Conservation (phyloP, 345 rosid species). For the Acer campestre region DNA sequence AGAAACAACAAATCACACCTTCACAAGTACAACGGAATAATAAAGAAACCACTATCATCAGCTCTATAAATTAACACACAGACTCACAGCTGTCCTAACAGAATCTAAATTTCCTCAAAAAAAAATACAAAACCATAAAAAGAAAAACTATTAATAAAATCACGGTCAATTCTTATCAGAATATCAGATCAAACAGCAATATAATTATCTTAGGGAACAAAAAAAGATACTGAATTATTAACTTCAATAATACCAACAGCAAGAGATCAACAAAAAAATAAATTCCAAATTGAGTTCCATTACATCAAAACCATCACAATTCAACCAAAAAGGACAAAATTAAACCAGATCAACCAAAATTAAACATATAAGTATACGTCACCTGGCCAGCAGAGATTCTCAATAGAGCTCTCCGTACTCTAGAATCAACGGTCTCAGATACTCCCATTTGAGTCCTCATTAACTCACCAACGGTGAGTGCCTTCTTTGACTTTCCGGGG, state of each 20-base stretch:
- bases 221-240: neutral
- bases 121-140: neutral
- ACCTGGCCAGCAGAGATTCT: conserved; percentile 93
- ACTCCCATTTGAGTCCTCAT: conserved; percentile 92
- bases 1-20: conserved; percentile 12
- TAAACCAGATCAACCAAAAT: conserved; percentile 28
- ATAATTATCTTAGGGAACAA: neutral
- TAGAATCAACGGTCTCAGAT: conserved; percentile 74
- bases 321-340: neutral
- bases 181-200: conserved; percentile 8
- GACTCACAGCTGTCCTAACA: neutral
- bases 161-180: neutral
- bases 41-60: neutral
- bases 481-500: conserved; percentile 54
- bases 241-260: neutral
- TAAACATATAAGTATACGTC: neutral
- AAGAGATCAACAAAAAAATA: neutral
- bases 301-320: conserved; percentile 6
- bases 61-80: neutral
- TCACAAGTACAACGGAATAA: neutral
- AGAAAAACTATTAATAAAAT: neutral
- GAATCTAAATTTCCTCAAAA: neutral
- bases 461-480: conserved; percentile 85
- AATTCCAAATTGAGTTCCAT: neutral
- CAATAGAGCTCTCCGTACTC: conserved; percentile 85